Evolutionary conservation across 2,329 filamentous ascomycete genomes (phyloP).

Genomic region (Tolypocladium pustulatum): DNA sequence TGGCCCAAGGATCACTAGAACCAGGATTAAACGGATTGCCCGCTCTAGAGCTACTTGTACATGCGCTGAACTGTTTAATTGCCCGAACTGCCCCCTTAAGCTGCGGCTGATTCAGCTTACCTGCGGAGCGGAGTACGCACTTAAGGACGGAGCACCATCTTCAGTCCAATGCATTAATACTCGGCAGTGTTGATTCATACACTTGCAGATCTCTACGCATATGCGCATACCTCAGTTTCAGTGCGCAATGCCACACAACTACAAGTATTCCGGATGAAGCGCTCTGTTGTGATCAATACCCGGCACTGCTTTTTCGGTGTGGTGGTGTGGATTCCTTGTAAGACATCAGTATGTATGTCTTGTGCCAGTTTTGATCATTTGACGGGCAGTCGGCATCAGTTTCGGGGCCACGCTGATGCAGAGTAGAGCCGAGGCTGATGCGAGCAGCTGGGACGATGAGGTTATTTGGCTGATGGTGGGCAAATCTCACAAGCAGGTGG

Average conservation of each 20-base stretch:
- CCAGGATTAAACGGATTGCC: background rate
- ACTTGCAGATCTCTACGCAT: background rate
- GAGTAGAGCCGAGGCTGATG: background rate
- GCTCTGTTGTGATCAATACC: background rate
- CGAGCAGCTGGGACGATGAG: background rate
- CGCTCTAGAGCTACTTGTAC: background rate
- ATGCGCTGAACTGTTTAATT: background rate
- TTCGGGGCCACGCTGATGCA: background rate
- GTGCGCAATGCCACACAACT: background rate
- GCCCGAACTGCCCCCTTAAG: background rate
- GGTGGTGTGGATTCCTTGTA: background rate
- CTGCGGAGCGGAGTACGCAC: background rate
- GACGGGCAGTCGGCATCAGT: background rate
- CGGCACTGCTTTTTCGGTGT: background rate
- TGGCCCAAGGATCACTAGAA: background rate
- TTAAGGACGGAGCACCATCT: no score
- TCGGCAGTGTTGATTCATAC: background rate
- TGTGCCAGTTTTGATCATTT: background rate
- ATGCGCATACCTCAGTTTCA: background rate
- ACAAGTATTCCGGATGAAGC: background rate
- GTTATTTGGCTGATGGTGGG: background rate
- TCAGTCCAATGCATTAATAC: background rate
- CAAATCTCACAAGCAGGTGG: background rate
- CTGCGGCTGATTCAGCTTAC: conserved; percentile 5
- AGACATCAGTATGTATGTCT: background rate